Conservation (phyloP, 345 rosid genomes). For the Moricandia moricandioides region DNA sequence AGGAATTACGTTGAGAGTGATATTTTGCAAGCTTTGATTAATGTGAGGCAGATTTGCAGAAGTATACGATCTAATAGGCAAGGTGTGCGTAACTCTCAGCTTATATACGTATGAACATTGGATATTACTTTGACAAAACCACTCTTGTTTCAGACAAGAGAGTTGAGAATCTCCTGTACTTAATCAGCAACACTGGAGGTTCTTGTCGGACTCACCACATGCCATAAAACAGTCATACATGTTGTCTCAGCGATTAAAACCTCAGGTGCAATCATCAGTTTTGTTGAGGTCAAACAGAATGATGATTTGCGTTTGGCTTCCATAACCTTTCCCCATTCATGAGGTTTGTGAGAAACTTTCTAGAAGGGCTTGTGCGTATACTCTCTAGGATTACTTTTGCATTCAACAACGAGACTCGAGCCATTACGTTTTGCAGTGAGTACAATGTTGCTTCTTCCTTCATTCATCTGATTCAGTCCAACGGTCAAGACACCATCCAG, state of each 20-base stretch:
- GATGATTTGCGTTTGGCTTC: constrained; percentile 66
- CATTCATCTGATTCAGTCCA: constrained; percentile 70
- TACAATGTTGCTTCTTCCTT: constrained; percentile 63
- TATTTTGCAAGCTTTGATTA: constrained; percentile 58
- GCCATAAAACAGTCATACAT: constrained; percentile 52
- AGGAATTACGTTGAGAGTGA: constrained; percentile 86
- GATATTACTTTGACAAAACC: constrained; percentile 62
- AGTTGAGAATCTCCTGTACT: constrained; percentile 71
- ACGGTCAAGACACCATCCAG: constrained; percentile 78
- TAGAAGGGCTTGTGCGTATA: constrained; percentile 82
- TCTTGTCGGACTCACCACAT: constrained; percentile 84
- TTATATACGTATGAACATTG: constrained; percentile 78
- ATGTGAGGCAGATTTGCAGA: constrained; percentile 59
- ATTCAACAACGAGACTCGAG: constrained; percentile 57
- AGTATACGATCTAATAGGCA: constrained; percentile 62
- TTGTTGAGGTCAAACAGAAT: constrained; percentile 66
- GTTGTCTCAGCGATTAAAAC: constrained; percentile 83
- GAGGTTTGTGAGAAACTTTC: constrained; percentile 73
- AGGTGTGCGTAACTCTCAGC: constrained; percentile 61
- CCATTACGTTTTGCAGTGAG: constrained; percentile 65
- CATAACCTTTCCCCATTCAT: constrained; percentile 73
- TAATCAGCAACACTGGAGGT: constrained; percentile 95
- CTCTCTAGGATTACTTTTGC: constrained; percentile 81
- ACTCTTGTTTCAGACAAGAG: constrained; percentile 82
- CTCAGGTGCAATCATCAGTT: constrained; percentile 87